Percentiles rank a stretch among this genome's conserved stretches.
These are phyloP conservation scores for Pilobolus umbonatus DNA, from an alignment of 192 early-diverging fungal species.

Conservation along the genomic window DNA sequence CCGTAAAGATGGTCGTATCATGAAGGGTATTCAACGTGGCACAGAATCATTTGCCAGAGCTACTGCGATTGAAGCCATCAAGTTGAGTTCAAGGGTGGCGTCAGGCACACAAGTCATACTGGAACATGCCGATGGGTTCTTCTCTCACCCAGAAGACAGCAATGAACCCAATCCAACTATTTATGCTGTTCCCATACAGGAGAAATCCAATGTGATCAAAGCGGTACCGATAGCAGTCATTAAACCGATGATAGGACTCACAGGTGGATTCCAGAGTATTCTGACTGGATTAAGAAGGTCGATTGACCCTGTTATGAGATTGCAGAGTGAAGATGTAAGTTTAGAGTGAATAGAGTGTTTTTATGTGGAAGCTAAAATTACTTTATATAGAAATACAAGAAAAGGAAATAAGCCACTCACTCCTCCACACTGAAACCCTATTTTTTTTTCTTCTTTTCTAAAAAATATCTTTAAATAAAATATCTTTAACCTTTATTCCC, in stretches of 20 bases:
- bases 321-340: constrained; percentile 77
- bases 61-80: constrained; percentile 88
- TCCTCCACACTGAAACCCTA: not conserved
- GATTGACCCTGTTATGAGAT: constrained; percentile 74
- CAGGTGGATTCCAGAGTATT: constrained; percentile 89
- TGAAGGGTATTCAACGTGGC: constrained; percentile 83
- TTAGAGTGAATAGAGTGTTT: not conserved
- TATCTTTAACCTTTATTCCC: not conserved
- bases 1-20: constrained; percentile 81
- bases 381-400: not conserved
- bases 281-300: constrained; percentile 87
- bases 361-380: not conserved
- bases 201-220: constrained; percentile 67
- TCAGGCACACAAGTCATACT: constrained; percentile 85
- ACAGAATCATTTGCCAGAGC: constrained; percentile 85
- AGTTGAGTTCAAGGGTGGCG: constrained; percentile 80
- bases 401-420: not conserved
- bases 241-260: constrained; percentile 92
- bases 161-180: constrained; percentile 65
- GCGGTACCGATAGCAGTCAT: constrained; percentile 89
- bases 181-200: constrained; percentile 82
- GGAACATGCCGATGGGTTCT: constrained; percentile 83
- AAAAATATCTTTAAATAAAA: not conserved
- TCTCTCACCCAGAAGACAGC: constrained; percentile 34
- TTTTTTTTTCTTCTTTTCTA: not conserved